These are phyloP conservation scores for Eucalyptus erythrocorys DNA, from an alignment of 345 rosid genomes.

Conservation along the genomic window DNA sequence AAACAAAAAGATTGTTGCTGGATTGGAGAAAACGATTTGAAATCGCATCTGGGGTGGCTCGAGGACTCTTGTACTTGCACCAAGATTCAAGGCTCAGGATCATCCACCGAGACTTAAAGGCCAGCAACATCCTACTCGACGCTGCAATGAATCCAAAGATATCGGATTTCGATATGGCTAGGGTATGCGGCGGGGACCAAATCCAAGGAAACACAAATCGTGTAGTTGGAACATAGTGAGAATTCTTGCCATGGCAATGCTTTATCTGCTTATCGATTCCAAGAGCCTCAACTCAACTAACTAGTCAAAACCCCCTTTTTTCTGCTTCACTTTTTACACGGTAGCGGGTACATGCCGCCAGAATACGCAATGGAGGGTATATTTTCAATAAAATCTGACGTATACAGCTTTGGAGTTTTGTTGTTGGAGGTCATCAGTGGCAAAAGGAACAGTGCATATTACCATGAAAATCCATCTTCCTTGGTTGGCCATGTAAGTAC, in stretches of 20 bases:
- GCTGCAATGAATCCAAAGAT: constrained; percentile 40
- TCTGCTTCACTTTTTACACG: neutral
- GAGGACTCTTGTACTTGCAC: constrained; percentile 66
- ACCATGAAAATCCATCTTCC: constrained; percentile 1
- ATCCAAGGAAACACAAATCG: constrained; percentile 34
- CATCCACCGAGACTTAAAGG: constrained; percentile 64
- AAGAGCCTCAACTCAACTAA: neutral
- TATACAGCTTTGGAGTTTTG: constrained; percentile 54
- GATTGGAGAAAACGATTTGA: constrained; percentile 49
- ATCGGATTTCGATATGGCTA: constrained; percentile 63
- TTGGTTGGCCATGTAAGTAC: constrained; percentile 50
- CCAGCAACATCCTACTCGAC: constrained; percentile 53
- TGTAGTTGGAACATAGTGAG: constrained; percentile 72
- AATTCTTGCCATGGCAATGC: neutral
- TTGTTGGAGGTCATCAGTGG: constrained; percentile 53
- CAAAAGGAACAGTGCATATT: constrained; percentile 10
- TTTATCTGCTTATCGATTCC: neutral
- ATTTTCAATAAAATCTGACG: constrained; percentile 62
- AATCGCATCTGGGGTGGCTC: constrained; percentile 46
- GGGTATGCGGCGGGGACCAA: constrained; percentile 42
- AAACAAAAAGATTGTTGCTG: neutral
- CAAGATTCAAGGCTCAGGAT: constrained; percentile 67
- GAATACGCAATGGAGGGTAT: constrained; percentile 57
- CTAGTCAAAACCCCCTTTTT: neutral
- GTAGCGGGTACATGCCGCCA: constrained; percentile 70